Evolutionary conservation across 371 early-diverging fungal species (phyloP).

Genomic region (Chytridium lagenaria): DNA sequence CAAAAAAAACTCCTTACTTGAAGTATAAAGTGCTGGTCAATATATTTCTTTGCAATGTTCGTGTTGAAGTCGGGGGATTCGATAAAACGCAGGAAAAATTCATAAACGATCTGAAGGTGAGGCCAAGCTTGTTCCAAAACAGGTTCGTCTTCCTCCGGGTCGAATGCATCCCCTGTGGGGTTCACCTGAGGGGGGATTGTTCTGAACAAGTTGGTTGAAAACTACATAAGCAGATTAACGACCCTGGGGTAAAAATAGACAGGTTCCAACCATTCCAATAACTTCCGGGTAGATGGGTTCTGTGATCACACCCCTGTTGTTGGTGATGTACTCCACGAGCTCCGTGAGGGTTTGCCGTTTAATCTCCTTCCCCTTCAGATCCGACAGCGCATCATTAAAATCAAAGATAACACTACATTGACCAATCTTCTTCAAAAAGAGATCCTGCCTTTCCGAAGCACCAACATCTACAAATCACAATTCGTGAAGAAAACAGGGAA

Average conservation of each 20-base stretch:
- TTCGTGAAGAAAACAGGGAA: too few relatives aligned
- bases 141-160: constrained; percentile 98
- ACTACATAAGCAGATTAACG: constrained; percentile 56
- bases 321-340: constrained; percentile 89
- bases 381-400: constrained; percentile 85
- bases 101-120: constrained; percentile 95
- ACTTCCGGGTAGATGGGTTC: constrained; percentile 88
- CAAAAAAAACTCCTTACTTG: constrained; percentile 61
- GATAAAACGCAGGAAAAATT: constrained; percentile 94
- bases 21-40: constrained; percentile 91
- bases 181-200: constrained; percentile 93
- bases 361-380: constrained; percentile 92
- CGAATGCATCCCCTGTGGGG: constrained; percentile 90
- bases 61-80: constrained; percentile 97
- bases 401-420: constrained; percentile 94
- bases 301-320: constrained; percentile 81
- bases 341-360: constrained; percentile 89
- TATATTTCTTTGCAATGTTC: constrained; percentile 91
- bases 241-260: constrained; percentile 3
- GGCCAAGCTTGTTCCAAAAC: constrained; percentile 96
- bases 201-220: constrained; percentile 89
- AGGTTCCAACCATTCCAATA: constrained; percentile 80
- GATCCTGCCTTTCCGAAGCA: constrained; percentile 69
- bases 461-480: constrained; percentile 70
- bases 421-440: constrained; percentile 85